Evolutionary conservation across 768 basidiomycete species (phyloP).

Genomic region (Podaxis rugospora): DNA sequence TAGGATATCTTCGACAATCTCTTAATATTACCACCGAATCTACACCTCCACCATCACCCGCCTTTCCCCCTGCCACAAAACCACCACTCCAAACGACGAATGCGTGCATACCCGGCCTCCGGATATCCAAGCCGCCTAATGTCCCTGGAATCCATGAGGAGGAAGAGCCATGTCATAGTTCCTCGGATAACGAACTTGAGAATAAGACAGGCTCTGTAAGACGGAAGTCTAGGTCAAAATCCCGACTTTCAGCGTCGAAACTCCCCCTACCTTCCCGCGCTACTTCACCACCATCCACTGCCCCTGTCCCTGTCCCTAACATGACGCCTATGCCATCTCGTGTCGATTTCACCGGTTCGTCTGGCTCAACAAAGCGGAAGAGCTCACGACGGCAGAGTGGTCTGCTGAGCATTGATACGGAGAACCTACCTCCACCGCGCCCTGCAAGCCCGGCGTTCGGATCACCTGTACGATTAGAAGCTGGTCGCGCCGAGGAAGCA

Average conservation of each 20-base stretch:
- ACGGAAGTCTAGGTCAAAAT: constrained; percentile 41
- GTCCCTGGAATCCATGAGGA: constrained; percentile 67
- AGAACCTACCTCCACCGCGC: constrained; percentile 41
- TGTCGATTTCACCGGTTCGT: constrained; percentile 19
- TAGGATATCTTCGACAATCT: constrained; percentile 60
- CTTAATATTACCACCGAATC: constrained; percentile 37
- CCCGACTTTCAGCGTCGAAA: constrained; percentile 44
- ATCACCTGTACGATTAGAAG: constrained; percentile 53
- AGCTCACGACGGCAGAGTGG: constrained; percentile 48
- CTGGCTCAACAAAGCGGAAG: constrained; percentile 29
- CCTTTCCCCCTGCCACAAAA: constrained; percentile 48
- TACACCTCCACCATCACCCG: constrained; percentile 36
- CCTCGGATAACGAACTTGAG: constrained; percentile 37
- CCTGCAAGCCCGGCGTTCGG: constrained; percentile 68
- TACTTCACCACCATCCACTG: constrained; percentile 32
- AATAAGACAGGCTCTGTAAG: constrained; percentile 34
- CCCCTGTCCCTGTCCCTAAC: constrained; percentile 14
- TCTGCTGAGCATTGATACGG: constrained; percentile 42
- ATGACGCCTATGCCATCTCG: constrained; percentile 13
- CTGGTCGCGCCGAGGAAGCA: constrained; percentile 55
- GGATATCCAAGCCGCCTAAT: constrained; percentile 62
- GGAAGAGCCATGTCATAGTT: constrained; percentile 48
- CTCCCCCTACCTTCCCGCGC: constrained; percentile 42
- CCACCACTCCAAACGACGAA: constrained; percentile 27
- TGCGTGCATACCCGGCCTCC: constrained; percentile 43